Percentiles rank a stretch among this genome's conserved stretches.
Evolutionary conservation across 108 stramenopile genomes (phyloP).

Genomic region (Cyclotella baltica): DNA sequence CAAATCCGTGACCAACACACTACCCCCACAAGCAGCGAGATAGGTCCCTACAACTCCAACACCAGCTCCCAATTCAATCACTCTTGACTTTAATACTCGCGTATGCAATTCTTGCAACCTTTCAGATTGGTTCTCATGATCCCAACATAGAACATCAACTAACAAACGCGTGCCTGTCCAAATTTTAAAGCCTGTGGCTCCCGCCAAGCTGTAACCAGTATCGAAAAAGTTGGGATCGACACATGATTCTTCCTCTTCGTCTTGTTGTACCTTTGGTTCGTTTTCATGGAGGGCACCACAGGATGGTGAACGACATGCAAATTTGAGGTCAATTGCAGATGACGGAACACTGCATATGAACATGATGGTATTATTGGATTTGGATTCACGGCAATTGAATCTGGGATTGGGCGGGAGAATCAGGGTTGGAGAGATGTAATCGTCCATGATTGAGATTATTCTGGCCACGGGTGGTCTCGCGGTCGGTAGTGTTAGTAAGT

Average conservation of each 20-base stretch:
- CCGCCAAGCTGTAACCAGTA: conserved; percentile 70
- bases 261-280: conserved; percentile 40
- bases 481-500: too few species aligned
- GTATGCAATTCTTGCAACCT: conserved; percentile 40
- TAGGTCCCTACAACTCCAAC: conserved; percentile 70
- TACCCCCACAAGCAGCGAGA: conserved; percentile 54
- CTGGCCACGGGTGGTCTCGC: too few species aligned
- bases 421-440: background rate
- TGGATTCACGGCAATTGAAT: background rate
- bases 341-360: conserved; percentile 17
- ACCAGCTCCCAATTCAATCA: conserved; percentile 71
- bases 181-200: conserved; percentile 71
- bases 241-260: conserved; percentile 26
- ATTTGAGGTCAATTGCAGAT: conserved; percentile 25
- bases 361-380: background rate
- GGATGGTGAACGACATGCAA: conserved; percentile 61
- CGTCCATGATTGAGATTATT: too few species aligned
- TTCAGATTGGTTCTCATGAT: conserved; percentile 9
- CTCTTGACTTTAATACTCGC: conserved; percentile 13
- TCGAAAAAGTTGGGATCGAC: conserved; percentile 78
- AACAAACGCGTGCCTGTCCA: conserved; percentile 73
- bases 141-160: conserved; percentile 60
- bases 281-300: conserved; percentile 55
- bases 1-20: conserved; percentile 70
- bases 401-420: background rate